phyloP scores from a whole-genome alignment of 495 filamentous ascomycete species.

The Xylaria flabelliformis region DNA sequence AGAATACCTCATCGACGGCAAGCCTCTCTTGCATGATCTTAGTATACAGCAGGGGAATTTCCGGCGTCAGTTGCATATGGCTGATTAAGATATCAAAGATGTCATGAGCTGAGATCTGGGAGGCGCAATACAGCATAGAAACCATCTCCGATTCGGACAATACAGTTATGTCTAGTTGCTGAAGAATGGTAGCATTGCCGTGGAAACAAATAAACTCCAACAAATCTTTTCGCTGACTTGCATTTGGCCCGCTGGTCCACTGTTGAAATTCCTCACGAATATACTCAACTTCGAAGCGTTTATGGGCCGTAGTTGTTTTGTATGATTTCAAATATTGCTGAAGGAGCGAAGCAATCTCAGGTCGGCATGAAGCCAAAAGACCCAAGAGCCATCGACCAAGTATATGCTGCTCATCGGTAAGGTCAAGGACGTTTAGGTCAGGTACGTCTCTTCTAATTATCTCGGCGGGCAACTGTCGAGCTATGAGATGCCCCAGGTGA shows the following conservation, averaged over 20 bases:
- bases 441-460: background rate
- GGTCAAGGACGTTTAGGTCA: background rate
- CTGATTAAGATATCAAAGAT: background rate
- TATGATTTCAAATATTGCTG: background rate
- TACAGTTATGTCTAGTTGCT: constrained; percentile 6
- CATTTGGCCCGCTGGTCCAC: background rate
- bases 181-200: constrained; percentile 4
- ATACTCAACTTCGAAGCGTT: background rate
- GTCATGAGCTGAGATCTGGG: background rate
- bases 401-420: background rate
- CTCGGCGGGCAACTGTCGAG: background rate
- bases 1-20: background rate
- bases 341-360: constrained; percentile 3
- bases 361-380: background rate
- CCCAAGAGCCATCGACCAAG: constrained; percentile 13
- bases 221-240: background rate
- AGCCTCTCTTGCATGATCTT: background rate
- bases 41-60: background rate
- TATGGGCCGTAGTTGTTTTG: background rate
- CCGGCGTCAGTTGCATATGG: background rate
- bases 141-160: background rate
- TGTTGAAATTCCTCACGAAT: constrained; percentile 12
- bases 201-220: background rate
- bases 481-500: background rate
- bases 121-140: background rate